phyloP scores from a whole-genome alignment of 2,329 filamentous ascomycete species.

The Aciculosporium take region DNA sequence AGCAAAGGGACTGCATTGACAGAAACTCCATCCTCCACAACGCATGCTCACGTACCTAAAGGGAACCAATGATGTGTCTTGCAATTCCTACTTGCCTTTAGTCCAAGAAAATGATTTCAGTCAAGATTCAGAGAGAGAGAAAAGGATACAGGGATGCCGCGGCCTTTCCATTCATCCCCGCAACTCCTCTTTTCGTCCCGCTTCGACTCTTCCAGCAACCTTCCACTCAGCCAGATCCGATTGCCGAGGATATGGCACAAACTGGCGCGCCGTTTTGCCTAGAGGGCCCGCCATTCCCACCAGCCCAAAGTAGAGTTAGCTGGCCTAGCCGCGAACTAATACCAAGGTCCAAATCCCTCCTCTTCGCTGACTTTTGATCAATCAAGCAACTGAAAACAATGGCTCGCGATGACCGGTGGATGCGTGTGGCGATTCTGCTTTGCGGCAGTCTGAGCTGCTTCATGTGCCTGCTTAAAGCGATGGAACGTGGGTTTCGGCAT shows the following conservation, averaged over 20 bases:
- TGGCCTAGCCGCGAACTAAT: too few relatives aligned
- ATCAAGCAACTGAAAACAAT: not conserved
- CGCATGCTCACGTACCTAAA: too few relatives aligned
- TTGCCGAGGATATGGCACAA: conserved; percentile 5
- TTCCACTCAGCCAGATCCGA: not conserved
- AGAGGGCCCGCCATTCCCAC: not conserved
- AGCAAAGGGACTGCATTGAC: too few relatives aligned
- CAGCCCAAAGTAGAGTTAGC: too few relatives aligned
- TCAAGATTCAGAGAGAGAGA: not conserved
- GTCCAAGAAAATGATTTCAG: not conserved
- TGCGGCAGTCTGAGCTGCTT: not conserved
- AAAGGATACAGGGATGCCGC: not conserved
- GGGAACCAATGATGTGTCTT: too few relatives aligned
- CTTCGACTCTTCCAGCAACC: not conserved
- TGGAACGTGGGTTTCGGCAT: not conserved
- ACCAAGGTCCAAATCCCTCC: too few relatives aligned
- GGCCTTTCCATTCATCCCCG: conserved; percentile 2
- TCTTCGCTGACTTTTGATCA: too few relatives aligned
- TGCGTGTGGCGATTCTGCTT: not conserved
- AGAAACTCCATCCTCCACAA: too few relatives aligned
- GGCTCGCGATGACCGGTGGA: not conserved
- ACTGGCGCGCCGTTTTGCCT: not conserved
- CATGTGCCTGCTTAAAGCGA: not conserved
- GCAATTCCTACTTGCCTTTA: too few relatives aligned
- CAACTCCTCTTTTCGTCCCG: not conserved